Base-by-base conservation (phyloP, 2,329 filamentous ascomycete species). In the Parascedosporium putredinis region DNA sequence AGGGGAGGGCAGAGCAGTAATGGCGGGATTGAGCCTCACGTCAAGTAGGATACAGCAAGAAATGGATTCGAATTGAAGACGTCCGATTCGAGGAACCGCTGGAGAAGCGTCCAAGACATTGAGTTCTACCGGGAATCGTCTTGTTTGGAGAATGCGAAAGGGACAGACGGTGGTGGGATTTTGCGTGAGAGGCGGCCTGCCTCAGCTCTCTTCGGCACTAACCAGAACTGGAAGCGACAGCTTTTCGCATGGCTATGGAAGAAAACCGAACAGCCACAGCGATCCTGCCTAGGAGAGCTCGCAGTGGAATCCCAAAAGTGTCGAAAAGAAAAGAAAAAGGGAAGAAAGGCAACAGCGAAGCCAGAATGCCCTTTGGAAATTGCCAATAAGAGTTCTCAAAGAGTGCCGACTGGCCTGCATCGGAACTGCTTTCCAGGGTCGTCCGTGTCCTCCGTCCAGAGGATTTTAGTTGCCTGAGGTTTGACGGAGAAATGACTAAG, bases 41-140 rank as follows among this genome's bases (percentile, higher is more conserved):
- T 87, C 62, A 93, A 81, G 70, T 93, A 93, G 57, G 86, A 88
- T 64, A 93, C 87, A 54, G 86, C 85, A 67, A 93, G 82, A 67
- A 89, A 91, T 55, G 88, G 86, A 70, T 91, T 84, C 71, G 86
- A 84, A 74, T 90, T 91, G 77, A 93, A 93, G 74, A 93, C 86
- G 75, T 93, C 87, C 73, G 85, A 89, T 78, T 91, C 86, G 74
- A 93, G 82, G 79, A 91, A 90, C 69, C 87, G 82, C 75, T 88
- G 85, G 66, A 93, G 78, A 73, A 93, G 76, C 74, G 90, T 85
- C 86, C 86, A 91, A 73, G 82, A 85, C 82, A 83, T 84, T 73
- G 67, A 66, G 60, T 54, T 58, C 60, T 60, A 63, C 58, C 57
- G 53, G 56, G 53, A 54, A 54, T 56, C 54, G 56, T 56, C 51